Percentiles rank a stretch among this genome's conserved stretches.
Conservation (phyloP, 495 filamentous ascomycete genomes). For the Xylaria longipes region DNA sequence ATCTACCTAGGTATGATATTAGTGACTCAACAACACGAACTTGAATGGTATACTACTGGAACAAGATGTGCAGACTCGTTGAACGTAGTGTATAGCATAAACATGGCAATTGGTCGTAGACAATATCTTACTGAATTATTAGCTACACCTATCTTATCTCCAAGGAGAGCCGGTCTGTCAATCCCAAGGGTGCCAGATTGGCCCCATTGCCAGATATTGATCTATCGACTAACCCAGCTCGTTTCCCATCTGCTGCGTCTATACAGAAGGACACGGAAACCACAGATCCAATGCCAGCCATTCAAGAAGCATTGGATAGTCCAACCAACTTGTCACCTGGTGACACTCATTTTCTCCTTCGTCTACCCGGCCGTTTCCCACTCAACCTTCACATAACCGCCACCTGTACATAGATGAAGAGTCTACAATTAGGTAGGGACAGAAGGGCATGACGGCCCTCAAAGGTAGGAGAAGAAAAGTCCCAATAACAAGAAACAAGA, state of each 20-base stretch:
- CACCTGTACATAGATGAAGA: neutral
- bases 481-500: neutral
- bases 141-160: constrained; percentile 13
- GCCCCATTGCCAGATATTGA: neutral
- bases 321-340: constrained; percentile 10
- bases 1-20: neutral
- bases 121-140: constrained; percentile 7
- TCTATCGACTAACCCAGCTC: neutral
- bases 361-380: neutral
- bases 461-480: neutral
- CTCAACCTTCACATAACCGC: neutral
- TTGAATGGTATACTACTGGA: neutral
- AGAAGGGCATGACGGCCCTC: neutral
- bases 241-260: constrained; percentile 6
- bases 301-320: constrained; percentile 21
- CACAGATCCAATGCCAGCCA: constrained; percentile 14
- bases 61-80: neutral
- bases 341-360: constrained; percentile 3
- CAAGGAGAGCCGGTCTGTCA: constrained; percentile 1
- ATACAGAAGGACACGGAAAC: constrained; percentile 8
- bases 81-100: neutral
- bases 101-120: neutral
- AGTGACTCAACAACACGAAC: neutral
- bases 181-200: neutral
- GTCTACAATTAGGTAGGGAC: neutral